Conservation (phyloP, 768 basidiomycete genomes). For the Gautieria morchelliformis region DNA sequence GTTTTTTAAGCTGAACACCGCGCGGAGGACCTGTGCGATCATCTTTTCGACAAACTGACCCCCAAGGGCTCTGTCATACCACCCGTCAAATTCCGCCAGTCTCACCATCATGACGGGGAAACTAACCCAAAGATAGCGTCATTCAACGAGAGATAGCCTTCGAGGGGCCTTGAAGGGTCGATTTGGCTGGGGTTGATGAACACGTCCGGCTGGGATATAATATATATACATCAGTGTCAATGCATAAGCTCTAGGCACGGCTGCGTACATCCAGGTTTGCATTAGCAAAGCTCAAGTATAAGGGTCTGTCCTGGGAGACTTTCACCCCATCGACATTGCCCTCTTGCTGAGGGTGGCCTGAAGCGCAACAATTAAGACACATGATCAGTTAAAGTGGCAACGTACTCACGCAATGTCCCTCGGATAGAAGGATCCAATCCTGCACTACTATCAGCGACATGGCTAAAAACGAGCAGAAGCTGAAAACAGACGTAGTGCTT, state of each 20-base stretch:
- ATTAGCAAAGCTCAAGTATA: slow-evolving; percentile 53
- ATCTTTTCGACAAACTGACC: slow-evolving; percentile 47
- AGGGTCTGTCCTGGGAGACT: slow-evolving; percentile 37
- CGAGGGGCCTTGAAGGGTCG: slow-evolving; percentile 35
- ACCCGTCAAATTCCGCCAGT: neutral
- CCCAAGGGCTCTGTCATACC: slow-evolving; percentile 28
- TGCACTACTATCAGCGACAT: slow-evolving; percentile 19
- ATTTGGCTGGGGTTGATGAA: slow-evolving; percentile 41
- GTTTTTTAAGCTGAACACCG: slow-evolving; percentile 47
- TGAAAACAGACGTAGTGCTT: slow-evolving; percentile 53
- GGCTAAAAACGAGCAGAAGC: neutral
- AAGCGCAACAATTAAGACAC: neutral
- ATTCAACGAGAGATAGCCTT: slow-evolving; percentile 32
- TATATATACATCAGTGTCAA: neutral
- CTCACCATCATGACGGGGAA: slow-evolving; percentile 21
- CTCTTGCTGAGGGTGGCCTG: slow-evolving; percentile 41
- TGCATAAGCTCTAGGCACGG: neutral
- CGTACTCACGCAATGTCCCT: slow-evolving; percentile 51
- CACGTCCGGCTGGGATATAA: slow-evolving; percentile 34
- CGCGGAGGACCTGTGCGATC: slow-evolving; percentile 52
- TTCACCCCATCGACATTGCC: slow-evolving; percentile 31
- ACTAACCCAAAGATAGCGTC: slow-evolving; percentile 8
- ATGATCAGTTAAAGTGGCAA: neutral
- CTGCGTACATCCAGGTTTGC: slow-evolving; percentile 50
- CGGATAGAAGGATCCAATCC: slow-evolving; percentile 67